These are phyloP conservation scores for Neopestalotiopsis clavispora DNA, from an alignment of 2,329 filamentous ascomycete species.

Conservation along the genomic window DNA sequence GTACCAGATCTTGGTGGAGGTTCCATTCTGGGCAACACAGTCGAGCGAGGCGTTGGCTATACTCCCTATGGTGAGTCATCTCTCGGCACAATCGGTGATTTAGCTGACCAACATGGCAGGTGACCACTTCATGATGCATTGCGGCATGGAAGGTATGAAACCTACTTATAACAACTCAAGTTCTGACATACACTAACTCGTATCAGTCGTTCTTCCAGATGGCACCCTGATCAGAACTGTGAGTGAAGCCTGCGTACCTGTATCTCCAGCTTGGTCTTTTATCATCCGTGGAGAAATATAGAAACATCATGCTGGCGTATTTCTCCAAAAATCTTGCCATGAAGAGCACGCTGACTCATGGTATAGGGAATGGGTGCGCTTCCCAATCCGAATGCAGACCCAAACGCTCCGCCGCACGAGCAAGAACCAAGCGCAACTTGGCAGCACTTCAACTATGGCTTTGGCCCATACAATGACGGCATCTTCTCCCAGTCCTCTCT, in stretches of 20 bases:
- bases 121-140: constrained; percentile 33
- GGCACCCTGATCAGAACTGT: constrained; percentile 40
- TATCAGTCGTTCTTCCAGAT: background rate
- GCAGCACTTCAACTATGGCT: constrained; percentile 48
- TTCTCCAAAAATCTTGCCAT: background rate
- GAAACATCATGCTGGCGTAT: background rate
- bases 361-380: constrained; percentile 41
- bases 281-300: background rate
- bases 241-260: background rate
- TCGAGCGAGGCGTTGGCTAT: constrained; percentile 52
- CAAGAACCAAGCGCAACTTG: constrained; percentile 40
- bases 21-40: constrained; percentile 50
- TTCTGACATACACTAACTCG: background rate
- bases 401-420: constrained; percentile 20
- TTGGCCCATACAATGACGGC: constrained; percentile 43
- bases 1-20: constrained; percentile 48
- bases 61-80: constrained; percentile 44
- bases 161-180: constrained; percentile 41
- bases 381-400: background rate
- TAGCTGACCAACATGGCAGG: background rate
- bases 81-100: constrained; percentile 37
- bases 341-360: background rate
- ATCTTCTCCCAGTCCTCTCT: constrained; percentile 56
- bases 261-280: background rate
- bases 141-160: constrained; percentile 48